Base-by-base conservation (phyloP, 176 grass and related monocot genomes). In the Ensete ventricosum region DNA sequence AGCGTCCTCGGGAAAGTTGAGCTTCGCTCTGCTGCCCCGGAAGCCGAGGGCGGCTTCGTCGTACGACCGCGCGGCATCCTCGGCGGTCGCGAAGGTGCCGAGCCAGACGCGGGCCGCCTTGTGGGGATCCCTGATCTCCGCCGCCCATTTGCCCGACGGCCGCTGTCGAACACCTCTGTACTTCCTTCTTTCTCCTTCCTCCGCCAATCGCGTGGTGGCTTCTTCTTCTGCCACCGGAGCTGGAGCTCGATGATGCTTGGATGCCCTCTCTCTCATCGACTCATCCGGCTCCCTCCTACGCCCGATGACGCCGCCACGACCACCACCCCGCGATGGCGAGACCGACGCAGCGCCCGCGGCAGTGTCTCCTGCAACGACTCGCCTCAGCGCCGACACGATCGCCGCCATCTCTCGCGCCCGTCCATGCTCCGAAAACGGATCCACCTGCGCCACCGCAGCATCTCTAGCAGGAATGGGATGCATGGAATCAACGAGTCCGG, bases 101-200 rank as follows among this genome's bases (percentile, higher is more conserved):
- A 96, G 92, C 92, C 92, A 96, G 50, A 96, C 92, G 62, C 92
- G 89, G 48, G 88, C 84, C 24, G 92, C 92, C 76, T 88, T 87
- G 75, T 86, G 81, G 16, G 91, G 91, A 67, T 96, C 88, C 0
- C 91, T 77, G 62, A 96, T 96, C 82, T 96, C 91, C 64, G 91
- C 91, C 29, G 91, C 88, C 88, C 92, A 96, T 79, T 92, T 92
- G 1, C 89, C 91, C 92, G 87, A 96, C 50, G 89, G 89, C 64
- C 92, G 82, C 66, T 55, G 72, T 76, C 92, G 60, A 4, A 92
- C 89, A 7, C 92, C 92, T 26, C 87, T 81, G 55, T 89, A 93
- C 11, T 87, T 67, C 64, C 67, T 54, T 79, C 81, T 60, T 82
- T 50, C 29, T 79, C 81, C 66, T 82, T 50, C 29, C 29, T 16